A percentile compares a stretch with the other conserved stretches of the same genome.
phyloP scores from a whole-genome alignment of 768 basidiomycete genomes.

The Russula sp. region DNA sequence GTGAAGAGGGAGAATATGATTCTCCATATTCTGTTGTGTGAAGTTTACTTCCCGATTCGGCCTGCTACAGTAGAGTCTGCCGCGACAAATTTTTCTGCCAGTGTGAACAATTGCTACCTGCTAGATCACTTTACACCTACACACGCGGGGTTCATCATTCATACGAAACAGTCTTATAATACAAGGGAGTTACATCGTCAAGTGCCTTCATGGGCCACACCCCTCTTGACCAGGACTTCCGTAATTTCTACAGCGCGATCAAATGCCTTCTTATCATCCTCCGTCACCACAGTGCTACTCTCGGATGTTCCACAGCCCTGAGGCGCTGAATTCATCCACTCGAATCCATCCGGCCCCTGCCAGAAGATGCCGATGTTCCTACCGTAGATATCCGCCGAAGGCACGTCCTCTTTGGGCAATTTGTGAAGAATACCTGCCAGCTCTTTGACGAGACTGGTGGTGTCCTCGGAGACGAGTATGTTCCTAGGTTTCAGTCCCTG shows the following conservation, averaged over 20 bases:
- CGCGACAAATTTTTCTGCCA: too few relatives aligned
- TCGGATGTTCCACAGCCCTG: conserved; percentile 55
- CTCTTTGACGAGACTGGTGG: conserved; percentile 49
- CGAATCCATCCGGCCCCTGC: conserved; percentile 49
- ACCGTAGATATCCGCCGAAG: conserved; percentile 68
- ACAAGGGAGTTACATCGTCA: not conserved
- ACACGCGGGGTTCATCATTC: too few relatives aligned
- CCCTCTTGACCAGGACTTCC: conserved; percentile 43
- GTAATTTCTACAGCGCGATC: conserved; percentile 68
- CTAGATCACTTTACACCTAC: not conserved
- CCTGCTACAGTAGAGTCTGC: too few relatives aligned
- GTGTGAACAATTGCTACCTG: not conserved
- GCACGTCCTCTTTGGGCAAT: conserved; percentile 54
- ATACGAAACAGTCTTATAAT: not conserved
- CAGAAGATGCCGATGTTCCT: conserved; percentile 63
- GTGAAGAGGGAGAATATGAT: not conserved
- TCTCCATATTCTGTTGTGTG: not conserved
- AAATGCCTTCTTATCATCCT: conserved; percentile 65
- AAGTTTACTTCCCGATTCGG: not conserved
- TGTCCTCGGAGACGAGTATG: conserved; percentile 39
- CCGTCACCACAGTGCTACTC: conserved; percentile 48
- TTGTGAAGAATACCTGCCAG: conserved; percentile 57
- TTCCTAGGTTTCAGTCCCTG: conserved; percentile 45
- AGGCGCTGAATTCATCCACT: conserved; percentile 62
- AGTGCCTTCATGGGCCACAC: conserved; percentile 22